Conservation (phyloP, 2,329 filamentous ascomycete genomes). For the Onygenales sp. region DNA sequence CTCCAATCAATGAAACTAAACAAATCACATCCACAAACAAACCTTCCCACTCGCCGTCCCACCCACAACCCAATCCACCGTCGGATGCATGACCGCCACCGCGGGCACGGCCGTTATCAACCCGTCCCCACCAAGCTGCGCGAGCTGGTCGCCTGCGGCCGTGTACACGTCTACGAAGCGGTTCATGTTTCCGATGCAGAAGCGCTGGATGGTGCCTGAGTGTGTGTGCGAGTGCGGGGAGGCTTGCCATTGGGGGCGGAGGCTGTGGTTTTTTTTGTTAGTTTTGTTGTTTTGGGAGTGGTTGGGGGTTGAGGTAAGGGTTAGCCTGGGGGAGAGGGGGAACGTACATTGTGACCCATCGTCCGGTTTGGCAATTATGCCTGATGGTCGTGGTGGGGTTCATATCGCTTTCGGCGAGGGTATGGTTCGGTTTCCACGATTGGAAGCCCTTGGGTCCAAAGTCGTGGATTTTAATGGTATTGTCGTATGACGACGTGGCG, state of each 20-base stretch:
- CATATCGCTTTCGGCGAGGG: slow-evolving; percentile 54
- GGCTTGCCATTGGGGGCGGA: slow-evolving; percentile 83
- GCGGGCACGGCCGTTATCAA: slow-evolving; percentile 85
- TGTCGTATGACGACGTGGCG: slow-evolving; percentile 88
- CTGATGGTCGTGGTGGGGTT: slow-evolving; percentile 57
- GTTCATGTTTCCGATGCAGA: slow-evolving; percentile 96
- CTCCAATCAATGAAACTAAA: not conserved
- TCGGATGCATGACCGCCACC: slow-evolving; percentile 82
- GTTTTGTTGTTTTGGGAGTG: not conserved
- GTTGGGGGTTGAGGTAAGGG: not conserved
- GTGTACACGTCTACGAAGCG: slow-evolving; percentile 89
- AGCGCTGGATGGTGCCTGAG: slow-evolving; percentile 66
- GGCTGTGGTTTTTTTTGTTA: slow-evolving; percentile 26
- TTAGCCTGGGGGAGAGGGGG: slow-evolving; percentile 15
- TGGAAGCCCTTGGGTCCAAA: slow-evolving; percentile 50
- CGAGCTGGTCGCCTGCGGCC: slow-evolving; percentile 72
- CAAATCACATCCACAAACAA: slow-evolving; percentile 69
- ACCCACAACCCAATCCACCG: slow-evolving; percentile 80
- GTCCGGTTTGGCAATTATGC: slow-evolving; percentile 93
- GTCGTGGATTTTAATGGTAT: slow-evolving; percentile 87
- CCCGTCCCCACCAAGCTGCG: slow-evolving; percentile 77
- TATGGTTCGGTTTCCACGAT: slow-evolving; percentile 50
- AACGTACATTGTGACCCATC: slow-evolving; percentile 78
- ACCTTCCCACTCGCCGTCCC: slow-evolving; percentile 89
- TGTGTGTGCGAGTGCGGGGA: slow-evolving; percentile 42